phyloP scores from a whole-genome alignment of 768 basidiomycete species.

The Tulasnella sp. region DNA sequence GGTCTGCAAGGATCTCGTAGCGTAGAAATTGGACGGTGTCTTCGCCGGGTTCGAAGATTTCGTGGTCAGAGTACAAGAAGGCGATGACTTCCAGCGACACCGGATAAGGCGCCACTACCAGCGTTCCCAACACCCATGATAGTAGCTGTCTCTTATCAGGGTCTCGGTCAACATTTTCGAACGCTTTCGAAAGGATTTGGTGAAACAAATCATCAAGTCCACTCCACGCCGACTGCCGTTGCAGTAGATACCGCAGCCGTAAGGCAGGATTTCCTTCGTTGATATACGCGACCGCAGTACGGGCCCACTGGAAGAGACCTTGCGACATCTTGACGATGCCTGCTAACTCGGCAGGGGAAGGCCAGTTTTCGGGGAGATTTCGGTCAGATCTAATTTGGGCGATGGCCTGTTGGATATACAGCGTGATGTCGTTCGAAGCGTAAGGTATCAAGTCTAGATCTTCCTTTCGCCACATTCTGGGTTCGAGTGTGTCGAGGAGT shows the following conservation, averaged over 20 bases:
- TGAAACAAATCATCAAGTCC: neutral
- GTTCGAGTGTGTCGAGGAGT: neutral
- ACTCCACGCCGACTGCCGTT: neutral
- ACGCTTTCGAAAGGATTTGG: neutral
- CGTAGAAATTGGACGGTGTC: neutral
- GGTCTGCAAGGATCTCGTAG: neutral
- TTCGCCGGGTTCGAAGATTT: neutral
- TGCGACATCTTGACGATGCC: neutral
- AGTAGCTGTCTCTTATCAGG: too few relatives aligned
- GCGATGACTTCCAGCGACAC: neutral
- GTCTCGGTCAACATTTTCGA: too few relatives aligned
- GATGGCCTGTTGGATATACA: neutral
- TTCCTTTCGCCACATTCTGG: neutral
- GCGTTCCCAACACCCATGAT: neutral
- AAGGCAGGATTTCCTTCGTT: neutral
- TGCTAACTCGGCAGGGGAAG: neutral
- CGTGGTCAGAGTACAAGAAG: neutral
- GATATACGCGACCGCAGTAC: neutral
- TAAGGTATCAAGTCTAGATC: neutral
- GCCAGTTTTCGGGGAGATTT: neutral
- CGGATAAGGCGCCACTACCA: neutral
- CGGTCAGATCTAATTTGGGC: neutral
- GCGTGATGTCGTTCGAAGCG: neutral
- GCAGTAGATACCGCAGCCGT: neutral
- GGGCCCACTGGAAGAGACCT: neutral